Percentiles rank a stretch among this genome's conserved stretches.
phyloP scores from a whole-genome alignment of 768 basidiomycete species.

The Lactarius hengduanensis region DNA sequence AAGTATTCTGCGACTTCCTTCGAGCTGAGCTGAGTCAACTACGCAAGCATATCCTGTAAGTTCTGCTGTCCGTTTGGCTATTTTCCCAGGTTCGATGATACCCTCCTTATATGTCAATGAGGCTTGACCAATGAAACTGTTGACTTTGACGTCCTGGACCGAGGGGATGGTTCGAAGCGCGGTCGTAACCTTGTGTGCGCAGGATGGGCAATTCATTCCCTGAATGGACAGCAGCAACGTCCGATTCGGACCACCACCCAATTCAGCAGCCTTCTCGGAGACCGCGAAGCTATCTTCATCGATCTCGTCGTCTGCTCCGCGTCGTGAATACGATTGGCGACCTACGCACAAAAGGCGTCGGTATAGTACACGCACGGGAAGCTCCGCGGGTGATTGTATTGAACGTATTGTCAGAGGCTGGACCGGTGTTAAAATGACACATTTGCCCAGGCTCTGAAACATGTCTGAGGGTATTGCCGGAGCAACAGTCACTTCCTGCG shows the following conservation, averaged over 20 bases:
- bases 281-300: background rate
- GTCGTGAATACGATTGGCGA: background rate
- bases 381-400: background rate
- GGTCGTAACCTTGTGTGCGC: constrained; percentile 17
- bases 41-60: constrained; percentile 24
- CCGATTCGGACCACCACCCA: constrained; percentile 6
- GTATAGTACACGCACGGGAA: background rate
- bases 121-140: constrained; percentile 21
- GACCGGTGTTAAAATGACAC: background rate
- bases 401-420: background rate
- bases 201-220: constrained; percentile 28
- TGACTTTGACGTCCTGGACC: constrained; percentile 25
- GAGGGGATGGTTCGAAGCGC: constrained; percentile 25
- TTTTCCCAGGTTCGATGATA: constrained; percentile 19
- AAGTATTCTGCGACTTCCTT: constrained; percentile 17
- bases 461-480: background rate
- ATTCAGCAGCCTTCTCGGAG: constrained; percentile 9
- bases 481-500: background rate
- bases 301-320: background rate
- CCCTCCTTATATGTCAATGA: constrained; percentile 25
- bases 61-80: constrained; percentile 17
- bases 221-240: constrained; percentile 14
- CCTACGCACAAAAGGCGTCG: background rate
- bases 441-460: background rate
- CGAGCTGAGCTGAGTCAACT: constrained; percentile 5